Evolutionary conservation across 164 flowering plant species (phyloP).

Genomic region (Paratinospora sagittata): DNA sequence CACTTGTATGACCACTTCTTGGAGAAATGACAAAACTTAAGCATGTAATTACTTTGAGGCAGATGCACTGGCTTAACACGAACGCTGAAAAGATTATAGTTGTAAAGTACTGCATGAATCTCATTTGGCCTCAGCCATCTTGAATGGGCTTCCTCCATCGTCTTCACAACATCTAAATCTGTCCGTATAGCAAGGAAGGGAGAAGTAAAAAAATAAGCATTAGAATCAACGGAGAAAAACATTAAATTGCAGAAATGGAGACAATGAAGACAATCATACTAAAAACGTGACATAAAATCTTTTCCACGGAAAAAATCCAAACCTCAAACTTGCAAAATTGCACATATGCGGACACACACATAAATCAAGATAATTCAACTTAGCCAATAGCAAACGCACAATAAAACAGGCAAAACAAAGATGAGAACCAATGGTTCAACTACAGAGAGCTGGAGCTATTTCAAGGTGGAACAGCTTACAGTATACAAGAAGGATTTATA

Average conservation of each 20-base stretch:
- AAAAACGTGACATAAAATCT: neutral
- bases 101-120: conserved; percentile 78
- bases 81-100: conserved; percentile 50
- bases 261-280: neutral
- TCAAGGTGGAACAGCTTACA: no score
- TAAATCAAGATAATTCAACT: neutral
- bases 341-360: neutral
- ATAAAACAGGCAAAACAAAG: neutral
- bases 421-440: neutral
- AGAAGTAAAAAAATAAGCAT: conserved; percentile 7
- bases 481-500: no score
- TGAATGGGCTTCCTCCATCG: conserved; percentile 55
- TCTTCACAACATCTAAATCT: conserved; percentile 66
- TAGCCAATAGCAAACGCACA: neutral
- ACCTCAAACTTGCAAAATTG: neutral
- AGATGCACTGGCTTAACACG: conserved; percentile 69
- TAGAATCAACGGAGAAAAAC: neutral
- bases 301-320: neutral
- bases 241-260: neutral
- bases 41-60: conserved; percentile 52
- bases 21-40: neutral
- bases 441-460: neutral
- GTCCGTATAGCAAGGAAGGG: no score
- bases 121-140: conserved; percentile 95
- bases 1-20: neutral